A percentile compares a stretch with the other conserved stretches of the same genome.
Conservation (phyloP, 108 stramenopile species). For the Skeletonema potamos region DNA sequence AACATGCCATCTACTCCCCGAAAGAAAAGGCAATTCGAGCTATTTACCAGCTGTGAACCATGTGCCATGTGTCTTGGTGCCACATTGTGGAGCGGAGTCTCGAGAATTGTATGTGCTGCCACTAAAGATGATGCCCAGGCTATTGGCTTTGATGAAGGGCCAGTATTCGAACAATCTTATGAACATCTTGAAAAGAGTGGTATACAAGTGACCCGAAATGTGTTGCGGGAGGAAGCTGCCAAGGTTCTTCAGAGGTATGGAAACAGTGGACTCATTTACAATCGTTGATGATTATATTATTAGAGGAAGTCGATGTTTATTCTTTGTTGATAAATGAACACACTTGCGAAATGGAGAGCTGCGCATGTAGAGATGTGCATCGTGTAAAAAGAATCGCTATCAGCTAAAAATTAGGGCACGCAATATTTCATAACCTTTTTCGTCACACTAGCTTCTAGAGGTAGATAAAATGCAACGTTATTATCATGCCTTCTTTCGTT, state of each 20-base stretch:
- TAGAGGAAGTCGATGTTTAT: too few relatives aligned
- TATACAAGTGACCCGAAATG: slow-evolving; percentile 55
- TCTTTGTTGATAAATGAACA: too few relatives aligned
- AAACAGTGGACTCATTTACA: slow-evolving; percentile 69
- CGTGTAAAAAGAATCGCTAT: too few relatives aligned
- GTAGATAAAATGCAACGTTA: too few relatives aligned
- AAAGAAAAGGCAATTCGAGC: slow-evolving; percentile 49
- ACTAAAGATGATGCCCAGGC: slow-evolving; percentile 82
- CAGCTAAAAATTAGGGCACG: too few relatives aligned
- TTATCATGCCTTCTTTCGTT: too few relatives aligned
- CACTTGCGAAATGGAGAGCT: too few relatives aligned
- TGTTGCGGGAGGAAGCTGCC: slow-evolving; percentile 71
- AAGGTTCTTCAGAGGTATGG: slow-evolving; percentile 68
- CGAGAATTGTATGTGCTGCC: slow-evolving; percentile 73
- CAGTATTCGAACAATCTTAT: slow-evolving; percentile 80
- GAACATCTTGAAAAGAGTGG: slow-evolving; percentile 66
- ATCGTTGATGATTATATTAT: slow-evolving; percentile 36
- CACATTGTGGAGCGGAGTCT: slow-evolving; percentile 85
- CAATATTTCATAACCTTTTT: too few relatives aligned
- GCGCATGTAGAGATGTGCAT: too few relatives aligned
- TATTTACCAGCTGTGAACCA: slow-evolving; percentile 85
- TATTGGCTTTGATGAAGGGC: slow-evolving; percentile 89
- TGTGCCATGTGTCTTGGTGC: slow-evolving; percentile 86
- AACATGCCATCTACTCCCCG: neutral
- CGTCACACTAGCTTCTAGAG: too few relatives aligned